Conservation (phyloP, 192 early-diverging fungal species). For the Pilobolus umbonatus region DNA sequence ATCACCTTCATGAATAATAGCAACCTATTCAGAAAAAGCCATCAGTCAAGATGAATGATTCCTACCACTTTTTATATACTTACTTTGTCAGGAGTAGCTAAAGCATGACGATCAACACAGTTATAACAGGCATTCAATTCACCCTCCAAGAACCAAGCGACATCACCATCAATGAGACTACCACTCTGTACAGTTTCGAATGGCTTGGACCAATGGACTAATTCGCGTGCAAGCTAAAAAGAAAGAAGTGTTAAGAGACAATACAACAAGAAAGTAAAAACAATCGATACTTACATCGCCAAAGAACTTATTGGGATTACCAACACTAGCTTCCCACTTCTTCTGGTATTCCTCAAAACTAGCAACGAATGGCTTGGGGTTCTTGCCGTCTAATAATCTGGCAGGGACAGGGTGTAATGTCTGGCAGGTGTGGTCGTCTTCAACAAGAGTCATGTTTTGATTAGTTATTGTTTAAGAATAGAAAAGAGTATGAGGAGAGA, state of each 20-base stretch:
- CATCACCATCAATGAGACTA: constrained; percentile 78
- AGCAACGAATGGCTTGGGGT: constrained; percentile 66
- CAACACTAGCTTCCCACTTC: constrained; percentile 75
- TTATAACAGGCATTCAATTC: constrained; percentile 91
- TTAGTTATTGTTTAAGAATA: background rate
- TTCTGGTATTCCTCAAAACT: constrained; percentile 76
- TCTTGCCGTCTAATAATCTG: constrained; percentile 51
- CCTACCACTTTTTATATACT: background rate
- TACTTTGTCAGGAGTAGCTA: constrained; percentile 68
- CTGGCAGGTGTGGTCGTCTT: background rate
- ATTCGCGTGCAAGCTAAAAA: constrained; percentile 62
- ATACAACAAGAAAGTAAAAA: background rate
- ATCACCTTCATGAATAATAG: constrained; percentile 87
- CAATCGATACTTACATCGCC: constrained; percentile 53
- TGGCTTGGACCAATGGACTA: constrained; percentile 77
- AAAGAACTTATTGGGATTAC: constrained; percentile 79
- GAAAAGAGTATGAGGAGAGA: background rate
- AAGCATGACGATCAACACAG: constrained; percentile 92
- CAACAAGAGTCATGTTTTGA: constrained; percentile 16
- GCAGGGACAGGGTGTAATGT: constrained; percentile 50
- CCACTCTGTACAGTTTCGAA: constrained; percentile 71
- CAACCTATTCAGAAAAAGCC: constrained; percentile 47
- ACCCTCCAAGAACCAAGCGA: constrained; percentile 92
- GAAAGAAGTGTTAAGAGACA: background rate
- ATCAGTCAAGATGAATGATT: background rate